Conservation (phyloP, 1,284 basidiomycete genomes). For the Pisolithus thermaeus region DNA sequence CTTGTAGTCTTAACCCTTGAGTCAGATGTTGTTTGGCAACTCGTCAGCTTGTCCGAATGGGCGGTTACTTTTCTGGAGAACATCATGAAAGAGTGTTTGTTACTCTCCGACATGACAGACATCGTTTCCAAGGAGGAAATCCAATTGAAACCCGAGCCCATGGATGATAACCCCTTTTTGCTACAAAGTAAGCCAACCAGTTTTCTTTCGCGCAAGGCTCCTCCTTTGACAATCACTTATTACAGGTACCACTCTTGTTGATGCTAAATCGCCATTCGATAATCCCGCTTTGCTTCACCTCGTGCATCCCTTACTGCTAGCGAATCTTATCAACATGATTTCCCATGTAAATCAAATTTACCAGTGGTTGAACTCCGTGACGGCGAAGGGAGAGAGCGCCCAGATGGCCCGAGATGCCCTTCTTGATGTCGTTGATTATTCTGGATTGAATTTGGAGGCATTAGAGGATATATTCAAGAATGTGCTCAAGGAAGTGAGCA, state of each 20-base stretch:
- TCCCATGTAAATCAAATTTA: slow-evolving; percentile 55
- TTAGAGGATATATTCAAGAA: slow-evolving; percentile 43
- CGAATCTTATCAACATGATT: slow-evolving; percentile 42
- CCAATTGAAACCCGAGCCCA: slow-evolving; percentile 23
- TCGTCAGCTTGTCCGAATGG: slow-evolving; percentile 57
- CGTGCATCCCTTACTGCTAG: slow-evolving; percentile 53
- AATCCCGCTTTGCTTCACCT: slow-evolving; percentile 50
- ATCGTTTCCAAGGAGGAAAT: slow-evolving; percentile 5
- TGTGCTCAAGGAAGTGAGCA: slow-evolving; percentile 23
- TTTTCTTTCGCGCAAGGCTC: not conserved
- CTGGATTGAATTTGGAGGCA: slow-evolving; percentile 52
- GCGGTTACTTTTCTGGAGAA: slow-evolving; percentile 53
- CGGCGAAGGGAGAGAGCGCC: slow-evolving; percentile 51
- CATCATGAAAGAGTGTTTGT: slow-evolving; percentile 58
- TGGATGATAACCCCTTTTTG: slow-evolving; percentile 18
- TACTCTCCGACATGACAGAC: slow-evolving; percentile 31
- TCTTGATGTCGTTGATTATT: slow-evolving; percentile 54
- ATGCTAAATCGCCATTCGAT: slow-evolving; percentile 16
- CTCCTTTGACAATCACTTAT: slow-evolving; percentile 5
- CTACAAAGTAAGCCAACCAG: slow-evolving; percentile 15
- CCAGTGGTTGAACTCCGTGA: slow-evolving; percentile 42
- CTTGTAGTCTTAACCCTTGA: slow-evolving; percentile 1
- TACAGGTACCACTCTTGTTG: slow-evolving; percentile 15
- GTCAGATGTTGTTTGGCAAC: slow-evolving; percentile 63
- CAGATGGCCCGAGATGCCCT: slow-evolving; percentile 59